Percentiles rank a stretch among this genome's conserved stretches.
phyloP scores from a whole-genome alignment of 2,329 filamentous ascomycete species.

The Sarocladiaceae sp. region DNA sequence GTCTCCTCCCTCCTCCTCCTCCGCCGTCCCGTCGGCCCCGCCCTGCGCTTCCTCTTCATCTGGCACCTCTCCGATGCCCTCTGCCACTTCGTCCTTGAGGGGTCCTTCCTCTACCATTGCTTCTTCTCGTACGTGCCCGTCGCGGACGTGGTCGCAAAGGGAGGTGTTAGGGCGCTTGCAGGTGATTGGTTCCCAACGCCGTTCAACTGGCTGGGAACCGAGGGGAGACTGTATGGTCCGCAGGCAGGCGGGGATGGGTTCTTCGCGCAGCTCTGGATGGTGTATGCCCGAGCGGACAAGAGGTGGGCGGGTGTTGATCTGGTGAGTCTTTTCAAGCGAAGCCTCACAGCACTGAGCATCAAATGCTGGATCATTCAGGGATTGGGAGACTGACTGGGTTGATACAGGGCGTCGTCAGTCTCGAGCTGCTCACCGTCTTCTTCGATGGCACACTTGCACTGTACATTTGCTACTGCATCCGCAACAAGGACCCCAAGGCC shows the following conservation, averaged over 20 bases:
- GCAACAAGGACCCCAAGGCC: conserved; percentile 45
- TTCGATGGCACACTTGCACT: conserved; percentile 54
- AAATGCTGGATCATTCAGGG: neutral
- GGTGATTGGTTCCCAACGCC: conserved; percentile 38
- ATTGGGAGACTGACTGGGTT: conserved; percentile 4
- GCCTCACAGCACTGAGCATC: neutral
- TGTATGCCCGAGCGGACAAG: conserved; percentile 58
- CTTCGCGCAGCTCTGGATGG: conserved; percentile 60
- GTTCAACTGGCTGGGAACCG: conserved; percentile 43
- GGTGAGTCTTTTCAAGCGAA: conserved; percentile 22
- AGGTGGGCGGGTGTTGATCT: conserved; percentile 59
- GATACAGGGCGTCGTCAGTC: conserved; percentile 45
- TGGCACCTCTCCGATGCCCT: conserved; percentile 94
- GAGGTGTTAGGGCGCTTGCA: conserved; percentile 13
- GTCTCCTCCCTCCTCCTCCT: conserved; percentile 28
- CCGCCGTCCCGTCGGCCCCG: conserved; percentile 28
- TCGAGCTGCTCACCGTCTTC: conserved; percentile 61
- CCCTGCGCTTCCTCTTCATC: conserved; percentile 72
- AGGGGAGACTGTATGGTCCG: conserved; percentile 45
- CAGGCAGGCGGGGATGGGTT: conserved; percentile 49
- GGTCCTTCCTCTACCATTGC: conserved; percentile 86
- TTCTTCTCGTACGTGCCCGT: conserved; percentile 59
- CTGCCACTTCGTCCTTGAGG: conserved; percentile 87
- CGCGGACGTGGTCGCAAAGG: conserved; percentile 22
- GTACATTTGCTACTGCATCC: conserved; percentile 55